Percentiles rank a stretch among this genome's conserved stretches.
Conservation (phyloP, 768 basidiomycete species). For the Boletus huronensis region DNA sequence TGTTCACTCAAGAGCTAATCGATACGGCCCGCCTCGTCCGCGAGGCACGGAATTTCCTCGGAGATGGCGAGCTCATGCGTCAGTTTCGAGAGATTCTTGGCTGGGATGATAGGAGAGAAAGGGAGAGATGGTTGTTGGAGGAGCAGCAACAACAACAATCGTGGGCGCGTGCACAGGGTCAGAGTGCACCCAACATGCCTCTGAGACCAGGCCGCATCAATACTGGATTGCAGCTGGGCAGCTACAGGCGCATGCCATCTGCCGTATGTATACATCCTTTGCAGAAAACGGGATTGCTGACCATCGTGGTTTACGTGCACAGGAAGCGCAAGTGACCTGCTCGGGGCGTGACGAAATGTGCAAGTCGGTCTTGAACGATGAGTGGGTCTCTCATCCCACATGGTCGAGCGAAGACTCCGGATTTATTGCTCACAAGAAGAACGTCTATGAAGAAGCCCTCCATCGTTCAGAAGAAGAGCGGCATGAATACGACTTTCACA, state of each 20-base stretch:
- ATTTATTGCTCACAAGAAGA: conserved; percentile 89
- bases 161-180: conserved; percentile 50
- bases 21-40: conserved; percentile 81
- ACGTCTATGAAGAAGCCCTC: conserved; percentile 92
- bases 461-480: conserved; percentile 97
- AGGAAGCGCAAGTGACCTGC: conserved; percentile 88
- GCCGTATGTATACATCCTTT: conserved; percentile 49
- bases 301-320: neutral
- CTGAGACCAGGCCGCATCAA: conserved; percentile 60
- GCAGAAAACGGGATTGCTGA: neutral
- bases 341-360: conserved; percentile 98
- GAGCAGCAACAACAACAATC: conserved; percentile 43
- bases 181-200: conserved; percentile 34
- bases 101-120: conserved; percentile 74
- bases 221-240: conserved; percentile 72
- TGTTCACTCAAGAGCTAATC: conserved; percentile 93
- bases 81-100: conserved; percentile 85
- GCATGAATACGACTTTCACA: conserved; percentile 98
- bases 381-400: conserved; percentile 97
- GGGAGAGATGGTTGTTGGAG: conserved; percentile 49
- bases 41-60: conserved; percentile 72
- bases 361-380: conserved; percentile 92
- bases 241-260: conserved; percentile 82
- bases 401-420: conserved; percentile 94
- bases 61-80: conserved; percentile 73